phyloP scores from a whole-genome alignment of 2,329 filamentous ascomycete genomes.

The Aspergillus spinulosporus region DNA sequence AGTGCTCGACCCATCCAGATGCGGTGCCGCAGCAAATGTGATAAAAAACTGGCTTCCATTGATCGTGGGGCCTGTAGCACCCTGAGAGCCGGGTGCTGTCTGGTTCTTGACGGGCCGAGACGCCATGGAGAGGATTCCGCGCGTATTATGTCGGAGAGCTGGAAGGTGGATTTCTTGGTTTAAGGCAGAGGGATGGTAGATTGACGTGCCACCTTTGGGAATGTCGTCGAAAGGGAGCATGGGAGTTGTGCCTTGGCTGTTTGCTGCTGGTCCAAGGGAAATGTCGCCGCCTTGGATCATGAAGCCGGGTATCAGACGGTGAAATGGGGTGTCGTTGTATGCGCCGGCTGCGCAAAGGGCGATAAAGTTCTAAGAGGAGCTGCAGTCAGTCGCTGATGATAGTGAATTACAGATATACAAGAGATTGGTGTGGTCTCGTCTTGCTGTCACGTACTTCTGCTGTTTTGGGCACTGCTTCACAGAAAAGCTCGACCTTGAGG shows the following conservation, averaged over 20 bases:
- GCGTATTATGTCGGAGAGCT: slow-evolving; percentile 57
- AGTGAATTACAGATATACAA: neutral
- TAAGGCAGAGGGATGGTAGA: slow-evolving; percentile 53
- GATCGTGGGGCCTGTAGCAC: slow-evolving; percentile 38
- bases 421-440: too few species aligned
- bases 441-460: slow-evolving; percentile 62
- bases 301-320: slow-evolving; percentile 63
- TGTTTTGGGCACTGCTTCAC: slow-evolving; percentile 89
- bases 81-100: slow-evolving; percentile 49
- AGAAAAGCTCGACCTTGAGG: slow-evolving; percentile 95
- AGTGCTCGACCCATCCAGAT: slow-evolving; percentile 67
- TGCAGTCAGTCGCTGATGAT: slow-evolving; percentile 5
- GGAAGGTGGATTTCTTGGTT: slow-evolving; percentile 64
- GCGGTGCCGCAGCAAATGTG: slow-evolving; percentile 60
- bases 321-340: slow-evolving; percentile 63
- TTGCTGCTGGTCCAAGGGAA: slow-evolving; percentile 46
- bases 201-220: slow-evolving; percentile 58
- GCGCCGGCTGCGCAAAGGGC: slow-evolving; percentile 62
- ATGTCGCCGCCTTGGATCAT: slow-evolving; percentile 64
- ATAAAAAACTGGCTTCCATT: slow-evolving; percentile 67
- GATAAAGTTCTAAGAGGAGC: slow-evolving; percentile 58
- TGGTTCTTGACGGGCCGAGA: slow-evolving; percentile 50
- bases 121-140: slow-evolving; percentile 61
- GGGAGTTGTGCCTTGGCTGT: slow-evolving; percentile 37
- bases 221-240: slow-evolving; percentile 49